Evolutionary conservation across 371 early-diverging fungal genomes (phyloP), one percentile per base, ranked within the genome.

Genomic region (Mucor mucedo): DNA sequence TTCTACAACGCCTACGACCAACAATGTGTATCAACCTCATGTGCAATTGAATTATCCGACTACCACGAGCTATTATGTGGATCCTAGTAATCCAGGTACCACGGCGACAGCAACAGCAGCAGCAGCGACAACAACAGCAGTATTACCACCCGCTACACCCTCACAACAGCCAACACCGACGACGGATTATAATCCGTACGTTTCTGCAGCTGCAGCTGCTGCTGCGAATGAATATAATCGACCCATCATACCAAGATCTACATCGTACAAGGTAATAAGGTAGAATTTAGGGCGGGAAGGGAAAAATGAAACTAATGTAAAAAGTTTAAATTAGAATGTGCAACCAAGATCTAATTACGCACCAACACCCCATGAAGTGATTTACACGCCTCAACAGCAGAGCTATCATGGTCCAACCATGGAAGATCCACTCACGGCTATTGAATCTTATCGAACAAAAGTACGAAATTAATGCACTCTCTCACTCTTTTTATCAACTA

Each of bases 401-500:
- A 42, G 7, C 14, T 58, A 53, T 30, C 62, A 42, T 45, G 73
- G 70, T 11, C 73, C 73, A 14, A 63, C 63, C 5, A 58, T 64
- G 27, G 73, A 73, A 62, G 67, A 72, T 58, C 73, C 70, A 13
- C 55, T 63, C 10, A 69, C 70, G 38, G 73, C 67, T 30, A 63
- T 54, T 57, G 73, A 66, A 5, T 63, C 70, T 27, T 73, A 73
- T 55, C 57, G 70, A 49, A 13, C 63, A 21, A 65, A 58, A 2
- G 40, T 35, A 39, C 44, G 56, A 30, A 16, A 44, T 44, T n/a
- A 30, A 30, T 49, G 21, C 21, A 21, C 21, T 21, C 21, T 21
- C 21, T 21, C 21, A 21, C 49, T 39, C 27, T 44, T 49, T 41
- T 35, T 35, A 35, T 8, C 35, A 35, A 35, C 2, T 35, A 21